These are phyloP conservation scores for Yamadazyma endophytica DNA, from an alignment of 805 yeast genomes.

Conservation along the genomic window DNA sequence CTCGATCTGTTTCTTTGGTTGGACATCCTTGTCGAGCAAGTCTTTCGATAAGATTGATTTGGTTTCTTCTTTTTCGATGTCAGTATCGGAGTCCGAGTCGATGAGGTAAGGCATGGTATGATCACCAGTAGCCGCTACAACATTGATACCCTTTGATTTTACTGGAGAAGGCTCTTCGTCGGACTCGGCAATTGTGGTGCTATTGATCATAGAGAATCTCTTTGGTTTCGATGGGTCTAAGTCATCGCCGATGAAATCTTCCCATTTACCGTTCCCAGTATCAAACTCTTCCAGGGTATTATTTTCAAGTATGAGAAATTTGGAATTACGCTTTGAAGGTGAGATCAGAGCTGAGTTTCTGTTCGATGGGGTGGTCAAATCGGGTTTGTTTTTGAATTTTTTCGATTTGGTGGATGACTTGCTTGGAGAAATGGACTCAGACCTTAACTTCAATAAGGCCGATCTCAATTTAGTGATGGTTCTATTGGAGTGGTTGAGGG, in stretches of 20 bases:
- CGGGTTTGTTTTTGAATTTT: conserved; percentile 12
- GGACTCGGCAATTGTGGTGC: conserved; percentile 11
- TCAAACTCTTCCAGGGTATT: conserved; percentile 11
- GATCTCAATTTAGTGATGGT: conserved; percentile 58
- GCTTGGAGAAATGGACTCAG: conserved; percentile 10
- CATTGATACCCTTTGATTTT: conserved; percentile 10
- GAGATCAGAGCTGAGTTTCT: conserved; percentile 22
- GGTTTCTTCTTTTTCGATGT: conserved; percentile 7
- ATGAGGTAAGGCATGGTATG: conserved; percentile 21
- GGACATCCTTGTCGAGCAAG: conserved; percentile 4
- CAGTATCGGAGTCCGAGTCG: conserved; percentile 25
- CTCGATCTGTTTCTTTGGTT: conserved; percentile 22
- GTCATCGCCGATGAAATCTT: conserved; percentile 32
- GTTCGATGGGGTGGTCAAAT: conserved; percentile 11
- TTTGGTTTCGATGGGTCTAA: conserved; percentile 20
- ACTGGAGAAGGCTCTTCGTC: conserved; percentile 13
- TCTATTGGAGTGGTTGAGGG: conserved; percentile 60
- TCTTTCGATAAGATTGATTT: conserved; percentile 8
- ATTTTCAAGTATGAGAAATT: conserved; percentile 21
- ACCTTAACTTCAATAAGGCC: conserved; percentile 41
- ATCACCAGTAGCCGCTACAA: conserved; percentile 13
- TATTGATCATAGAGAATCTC: conserved; percentile 12
- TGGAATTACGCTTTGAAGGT: conserved; percentile 35
- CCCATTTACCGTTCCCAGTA: conserved; percentile 29
- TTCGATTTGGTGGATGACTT: conserved; percentile 2